Conservation (phyloP, 352 stramenopile species). For the Phytophthora ohioensis region DNA sequence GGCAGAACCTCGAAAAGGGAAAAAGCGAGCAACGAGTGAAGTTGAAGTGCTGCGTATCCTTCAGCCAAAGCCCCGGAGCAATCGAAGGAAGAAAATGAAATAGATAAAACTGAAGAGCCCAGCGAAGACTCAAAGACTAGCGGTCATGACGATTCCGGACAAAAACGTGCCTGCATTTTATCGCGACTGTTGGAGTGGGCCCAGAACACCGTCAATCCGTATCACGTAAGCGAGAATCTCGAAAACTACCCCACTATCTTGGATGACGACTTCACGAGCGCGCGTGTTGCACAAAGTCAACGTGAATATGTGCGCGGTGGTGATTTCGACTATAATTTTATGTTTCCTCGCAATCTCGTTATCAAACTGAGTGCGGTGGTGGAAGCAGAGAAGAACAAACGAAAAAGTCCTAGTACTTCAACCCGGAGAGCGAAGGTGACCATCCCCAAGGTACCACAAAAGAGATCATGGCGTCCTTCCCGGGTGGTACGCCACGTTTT, state of each 20-base stretch:
- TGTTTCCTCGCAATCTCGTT: too few relatives aligned
- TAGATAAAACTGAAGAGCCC: neutral
- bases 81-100: neutral
- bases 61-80: neutral
- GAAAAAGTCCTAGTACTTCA: too few relatives aligned
- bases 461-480: too few relatives aligned
- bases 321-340: too few relatives aligned
- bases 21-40: neutral
- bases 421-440: too few relatives aligned
- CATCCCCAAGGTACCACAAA: too few relatives aligned
- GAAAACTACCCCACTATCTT: slow-evolving; percentile 11
- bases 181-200: neutral
- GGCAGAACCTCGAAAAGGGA: neutral
- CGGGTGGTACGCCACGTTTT: too few relatives aligned
- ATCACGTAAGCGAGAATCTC: neutral
- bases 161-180: neutral
- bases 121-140: neutral
- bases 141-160: neutral
- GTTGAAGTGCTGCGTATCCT: neutral
- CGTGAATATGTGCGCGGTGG: too few relatives aligned
- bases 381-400: too few relatives aligned
- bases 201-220: neutral
- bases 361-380: too few relatives aligned
- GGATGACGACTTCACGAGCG: slow-evolving; percentile 2
- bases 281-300: too few relatives aligned